Evolutionary conservation across 2,329 filamentous ascomycete species (phyloP), one percentile per base, ranked within the genome.

Genomic region (Drechslerella stenobrocha): DNA sequence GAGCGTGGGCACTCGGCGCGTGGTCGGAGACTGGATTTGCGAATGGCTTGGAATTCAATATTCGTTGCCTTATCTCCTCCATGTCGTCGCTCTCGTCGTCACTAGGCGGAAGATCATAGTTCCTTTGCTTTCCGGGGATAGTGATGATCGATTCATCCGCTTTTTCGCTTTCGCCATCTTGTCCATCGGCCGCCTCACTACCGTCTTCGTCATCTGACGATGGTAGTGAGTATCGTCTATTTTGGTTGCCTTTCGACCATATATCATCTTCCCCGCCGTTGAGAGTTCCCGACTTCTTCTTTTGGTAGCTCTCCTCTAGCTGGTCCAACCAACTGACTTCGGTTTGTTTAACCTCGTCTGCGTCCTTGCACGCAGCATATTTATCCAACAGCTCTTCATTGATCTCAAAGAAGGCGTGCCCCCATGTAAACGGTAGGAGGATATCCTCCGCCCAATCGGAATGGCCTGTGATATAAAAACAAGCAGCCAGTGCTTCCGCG

Each of bases 31-130:
- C 67, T 76, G 81, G 78, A 71, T 88, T 88, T 40, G 87, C 79
- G 74, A 98, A 98, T 0, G 90, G 84, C 75, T 92, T 96, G 4
- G 92, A 96, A 4, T 87, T 88, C 1, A 98, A 82, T n/a, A 97
- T 90, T 72, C 89, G 89, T 56, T 87, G 85, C 48, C 93, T 84
- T 52, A 98, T 86, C 74, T 95, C 91, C 32, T 89, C 91, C 91
- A 97, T 97, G 74, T 90, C 86, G 52, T 78, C 81, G 15, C 88
- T 88, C 73, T 95, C 90, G 60, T 96, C 87, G 59, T 88, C 89
- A 18, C 63, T 67, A 5, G 63, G 28, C 34, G 48, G 59, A 32
- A 40, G 50, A 52, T 60, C 72, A 73, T 26, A 75, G 71, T 8
- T 80, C 80, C 56, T 81, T 80, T 73, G 81, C 13, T 84, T 55